Evolutionary conservation across 768 basidiomycete species (phyloP).

Genomic region (Mycena epipterygia): DNA sequence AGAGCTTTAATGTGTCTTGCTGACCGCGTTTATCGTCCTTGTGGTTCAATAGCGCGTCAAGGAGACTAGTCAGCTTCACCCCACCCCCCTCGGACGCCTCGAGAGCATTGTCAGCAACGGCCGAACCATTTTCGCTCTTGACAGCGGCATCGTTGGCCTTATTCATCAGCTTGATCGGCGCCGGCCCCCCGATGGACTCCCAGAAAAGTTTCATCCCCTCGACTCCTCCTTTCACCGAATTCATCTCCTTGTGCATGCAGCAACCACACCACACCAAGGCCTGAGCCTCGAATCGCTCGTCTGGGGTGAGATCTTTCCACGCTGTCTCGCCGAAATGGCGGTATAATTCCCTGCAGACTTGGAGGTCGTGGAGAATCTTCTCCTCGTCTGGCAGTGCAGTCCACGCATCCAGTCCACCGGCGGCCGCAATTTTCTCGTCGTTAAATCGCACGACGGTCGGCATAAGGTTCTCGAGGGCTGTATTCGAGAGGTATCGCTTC

Average conservation of each 20-base stretch:
- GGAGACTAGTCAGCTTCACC: conserved; percentile 40
- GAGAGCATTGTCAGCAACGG: conserved; percentile 27
- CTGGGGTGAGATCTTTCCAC: conserved; percentile 29
- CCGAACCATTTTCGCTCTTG: conserved; percentile 4
- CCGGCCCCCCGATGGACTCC: conserved; percentile 22
- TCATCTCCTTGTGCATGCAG: conserved; percentile 44
- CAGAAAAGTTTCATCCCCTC: conserved; percentile 39
- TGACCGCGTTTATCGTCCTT: conserved; percentile 54
- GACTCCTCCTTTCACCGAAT: conserved; percentile 42
- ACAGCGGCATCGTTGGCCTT: conserved; percentile 42
- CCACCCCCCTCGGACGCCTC: conserved; percentile 42
- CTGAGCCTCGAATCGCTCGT: conserved; percentile 20
- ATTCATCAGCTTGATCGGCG: conserved; percentile 40
- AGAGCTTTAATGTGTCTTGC: conserved; percentile 42
- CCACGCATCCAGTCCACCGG: conserved; percentile 32
- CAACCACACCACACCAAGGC: conserved; percentile 39
- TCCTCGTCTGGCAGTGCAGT: conserved; percentile 15
- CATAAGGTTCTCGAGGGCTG: conserved; percentile 11
- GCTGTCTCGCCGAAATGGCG: conserved; percentile 29
- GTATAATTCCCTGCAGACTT: background rate
- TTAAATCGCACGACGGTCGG: conserved; percentile 3
- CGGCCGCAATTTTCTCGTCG: conserved; percentile 10
- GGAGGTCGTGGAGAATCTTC: conserved; percentile 9
- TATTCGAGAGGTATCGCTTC: conserved; percentile 2
- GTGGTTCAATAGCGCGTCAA: conserved; percentile 48